Evolutionary conservation across 176 grass and related monocot genomes (phyloP).

Genomic region (Otatea glauca): DNA sequence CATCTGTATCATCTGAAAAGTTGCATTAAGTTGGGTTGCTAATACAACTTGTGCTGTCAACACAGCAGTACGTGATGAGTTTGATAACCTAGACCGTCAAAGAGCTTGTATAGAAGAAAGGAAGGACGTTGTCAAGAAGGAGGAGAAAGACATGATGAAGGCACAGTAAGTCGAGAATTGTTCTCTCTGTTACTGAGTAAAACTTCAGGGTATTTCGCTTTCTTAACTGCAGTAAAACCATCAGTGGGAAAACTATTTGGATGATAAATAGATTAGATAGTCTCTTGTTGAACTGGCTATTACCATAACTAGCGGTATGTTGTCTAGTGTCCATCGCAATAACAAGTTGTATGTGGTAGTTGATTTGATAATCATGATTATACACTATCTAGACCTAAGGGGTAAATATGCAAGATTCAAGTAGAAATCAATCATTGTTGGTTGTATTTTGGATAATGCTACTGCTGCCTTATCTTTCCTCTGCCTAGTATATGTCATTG

Average conservation of each 20-base stretch:
- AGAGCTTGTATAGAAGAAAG: constrained; percentile 64
- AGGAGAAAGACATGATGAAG: constrained; percentile 58
- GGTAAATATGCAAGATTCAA: background rate
- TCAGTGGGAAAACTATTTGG: background rate
- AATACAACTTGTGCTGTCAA: constrained; percentile 34
- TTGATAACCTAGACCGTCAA: constrained; percentile 60
- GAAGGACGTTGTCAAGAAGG: constrained; percentile 56
- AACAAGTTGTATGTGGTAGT: background rate
- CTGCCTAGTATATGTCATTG: background rate
- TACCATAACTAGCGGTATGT: background rate
- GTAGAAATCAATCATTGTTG: background rate
- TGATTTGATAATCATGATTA: background rate
- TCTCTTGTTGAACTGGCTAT: background rate
- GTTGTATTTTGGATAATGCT: background rate
- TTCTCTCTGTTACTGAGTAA: constrained; percentile 1
- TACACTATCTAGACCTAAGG: background rate
- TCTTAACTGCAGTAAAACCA: background rate
- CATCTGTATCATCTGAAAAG: constrained; percentile 28
- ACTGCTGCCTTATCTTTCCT: constrained; percentile 22
- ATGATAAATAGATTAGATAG: constrained; percentile 2
- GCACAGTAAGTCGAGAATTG: constrained; percentile 54
- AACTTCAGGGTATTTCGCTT: background rate
- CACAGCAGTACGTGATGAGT: constrained; percentile 63
- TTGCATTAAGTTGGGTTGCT: constrained; percentile 25
- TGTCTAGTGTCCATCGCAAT: constrained; percentile 1